Base-by-base conservation (phyloP, 2,329 filamentous ascomycete species). In the Tothia fuscella region DNA sequence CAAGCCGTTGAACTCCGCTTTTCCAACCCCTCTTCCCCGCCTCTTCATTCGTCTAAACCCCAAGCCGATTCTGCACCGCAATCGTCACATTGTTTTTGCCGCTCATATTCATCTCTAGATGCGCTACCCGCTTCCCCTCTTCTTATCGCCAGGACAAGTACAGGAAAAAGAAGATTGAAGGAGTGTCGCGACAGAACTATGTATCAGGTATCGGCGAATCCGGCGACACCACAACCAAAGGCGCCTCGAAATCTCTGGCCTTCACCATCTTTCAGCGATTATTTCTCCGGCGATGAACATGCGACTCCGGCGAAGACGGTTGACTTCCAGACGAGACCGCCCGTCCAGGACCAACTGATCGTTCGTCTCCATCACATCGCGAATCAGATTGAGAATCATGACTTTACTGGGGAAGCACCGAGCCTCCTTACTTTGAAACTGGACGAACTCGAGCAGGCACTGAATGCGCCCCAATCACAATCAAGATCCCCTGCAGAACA, bases 21-120 rank as follows among this genome's bases (percentile, higher is more conserved):
- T n/a, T n/a, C n/a, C n/a, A n/a, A n/a, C n/a, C n/a, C n/a, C n/a
- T n/a, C n/a, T n/a, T n/a, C n/a, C n/a, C n/a, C n/a, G n/a, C n/a
- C n/a, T n/a, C n/a, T n/a, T n/a, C n/a, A n/a, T n/a, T n/a, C n/a
- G n/a, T n/a, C n/a, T n/a, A n/a, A n/a, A n/a, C n/a, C n/a, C n/a
- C n/a, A n/a, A n/a, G n/a, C n/a, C 26, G 26, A 29, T 10, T 14
- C 10, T 10, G 26, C 26, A 14, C 10, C 26, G 26, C 10, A 29
- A 64, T 49, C 63, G 63, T 48, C 61, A 61, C 51, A 61, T 58
- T 39, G 58, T 61, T 10, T 20, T 20, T 7, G 41, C 31, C 10
- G 17, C 28, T 10, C 32, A 16, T 35, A 16, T 10, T 13, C 32
- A 10, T 16, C 12, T 35, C 32, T 12, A 9, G 9, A 9, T 12